phyloP scores from a whole-genome alignment of 2,329 filamentous ascomycete species.

The Aplosporella prunicola region DNA sequence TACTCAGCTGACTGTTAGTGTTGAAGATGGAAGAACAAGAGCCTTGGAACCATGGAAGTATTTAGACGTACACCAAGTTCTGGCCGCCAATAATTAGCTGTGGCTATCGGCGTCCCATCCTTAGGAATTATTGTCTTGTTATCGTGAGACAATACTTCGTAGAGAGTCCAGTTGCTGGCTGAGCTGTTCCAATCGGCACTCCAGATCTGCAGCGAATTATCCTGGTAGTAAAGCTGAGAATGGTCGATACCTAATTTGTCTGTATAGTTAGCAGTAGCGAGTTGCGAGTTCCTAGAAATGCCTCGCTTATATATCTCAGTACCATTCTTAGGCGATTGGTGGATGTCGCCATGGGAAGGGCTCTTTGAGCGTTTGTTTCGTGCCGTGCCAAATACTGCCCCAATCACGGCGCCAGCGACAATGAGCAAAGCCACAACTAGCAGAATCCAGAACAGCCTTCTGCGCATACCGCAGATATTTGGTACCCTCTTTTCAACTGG shows the following conservation, averaged over 20 bases:
- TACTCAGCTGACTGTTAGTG: too few species aligned
- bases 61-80: too few species aligned
- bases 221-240: conserved; percentile 2
- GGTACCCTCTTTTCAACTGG: not conserved
- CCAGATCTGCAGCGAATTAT: not conserved
- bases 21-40: too few species aligned
- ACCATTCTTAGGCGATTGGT: not conserved
- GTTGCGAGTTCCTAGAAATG: not conserved
- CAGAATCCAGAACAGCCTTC: conserved; percentile 2
- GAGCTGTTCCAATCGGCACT: not conserved
- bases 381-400: not conserved
- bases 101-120: not conserved
- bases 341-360: not conserved
- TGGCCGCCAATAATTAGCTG: not conserved
- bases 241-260: not conserved
- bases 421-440: not conserved
- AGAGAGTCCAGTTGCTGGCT: not conserved
- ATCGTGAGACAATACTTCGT: not conserved
- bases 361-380: not conserved
- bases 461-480: conserved; percentile 4
- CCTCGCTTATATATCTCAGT: not conserved
- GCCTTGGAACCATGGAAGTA: too few species aligned
- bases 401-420: not conserved
- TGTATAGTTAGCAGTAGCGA: conserved; percentile 1
- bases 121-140: not conserved